Base-by-base conservation (phyloP, 139 green algal species). In the Tetradesmus lagerheimii region DNA sequence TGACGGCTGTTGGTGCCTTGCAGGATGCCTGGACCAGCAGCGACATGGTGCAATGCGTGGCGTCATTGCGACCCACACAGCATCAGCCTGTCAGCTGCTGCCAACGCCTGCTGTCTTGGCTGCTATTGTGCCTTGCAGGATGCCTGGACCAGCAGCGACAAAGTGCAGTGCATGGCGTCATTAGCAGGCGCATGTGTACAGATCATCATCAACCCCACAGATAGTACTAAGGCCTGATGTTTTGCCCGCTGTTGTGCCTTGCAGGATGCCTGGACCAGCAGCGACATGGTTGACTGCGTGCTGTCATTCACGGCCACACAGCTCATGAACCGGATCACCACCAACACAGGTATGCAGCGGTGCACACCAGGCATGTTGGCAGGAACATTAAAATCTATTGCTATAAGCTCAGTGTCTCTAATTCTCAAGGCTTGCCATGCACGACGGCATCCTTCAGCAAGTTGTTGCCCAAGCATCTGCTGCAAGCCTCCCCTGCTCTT, bases 251-350 rank as follows among this genome's bases (percentile, higher is more conserved):
- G 27, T 6, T 39, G 18, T 43, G n/a, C n/a, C 29, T 23, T 71
- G 67, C 67, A 86, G 88, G 88, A 91, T n/a, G 87, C 87, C 41
- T 98, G 96, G 96, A 94, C 92, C n/a, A 95, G 91, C 12, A 91
- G 93, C 1, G 96, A 98, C 91, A 92, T 98, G 89, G 95, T 98
- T 53, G 97, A 98, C 92, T 98, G 95, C 93, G 95, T 99, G 67
- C 92, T 98, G 67, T 96, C 86, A 41, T 98, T 95, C 85, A 92
- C 95, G 14, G 92, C 92, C 35, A 98, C 94, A 1, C 88, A 95
- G 41, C 92, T 99, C 47, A 93, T 97, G 86, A 79, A 92, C 12
- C 91, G 89, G 81, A 88, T 97, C 23, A 86, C 53, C 43, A 25
- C 50, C 16, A 79, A 78, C 76, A 83, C 20, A 15, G 50, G 50